Evolutionary conservation across 2,329 filamentous ascomycete genomes (phyloP), one percentile per base, ranked within the genome.

Genomic region (Coleophoma eucalyptorum): DNA sequence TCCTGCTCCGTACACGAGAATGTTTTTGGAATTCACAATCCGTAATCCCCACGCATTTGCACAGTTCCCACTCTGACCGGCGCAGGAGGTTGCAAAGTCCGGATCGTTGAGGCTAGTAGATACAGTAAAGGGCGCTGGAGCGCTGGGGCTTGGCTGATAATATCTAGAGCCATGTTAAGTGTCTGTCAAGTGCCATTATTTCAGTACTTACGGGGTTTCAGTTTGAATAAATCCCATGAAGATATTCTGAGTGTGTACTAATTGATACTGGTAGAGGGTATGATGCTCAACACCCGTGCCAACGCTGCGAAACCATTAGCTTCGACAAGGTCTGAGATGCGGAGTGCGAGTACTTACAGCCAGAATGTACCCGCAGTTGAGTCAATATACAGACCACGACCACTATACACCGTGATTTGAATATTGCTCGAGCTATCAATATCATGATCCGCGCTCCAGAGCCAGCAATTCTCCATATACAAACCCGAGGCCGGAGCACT

Each of bases 301-400:
- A 44, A 76, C 67, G 46, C 89, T 90, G 67, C 87, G 91, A 78
- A 86, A 94, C 62, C 94, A 82, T 71, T 87, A 83, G 67, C 90
- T 87, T 67, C 90, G 86, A 7, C 26, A 26, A 5, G 26, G 26
- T 8, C 26, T 26, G 26, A 26, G 26, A 26, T 8, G 2, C 6
- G 26, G 5, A 26, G 10, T 12, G 18, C 10, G 5, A 11, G 80
- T 77, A 66, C 57, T 37, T 49, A 62, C 34, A 83, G 65, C 80
- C 79, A 83, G 16, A 62, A 48, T 19, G 73, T 77, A 2, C 75
- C 74, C 6, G 68, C 66, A 15, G 69, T 71, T n/a, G 70, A 70
- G 55, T 79, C 72, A 38, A 77, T 65, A 3, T 77, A 63, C 0
- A 71, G 38, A 46, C 53, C 75, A 13, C 78, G 73, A 41, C 71